These are phyloP conservation scores for Coemansia sp. DNA, from an alignment of 192 early-diverging fungal species.

Conservation along the genomic window DNA sequence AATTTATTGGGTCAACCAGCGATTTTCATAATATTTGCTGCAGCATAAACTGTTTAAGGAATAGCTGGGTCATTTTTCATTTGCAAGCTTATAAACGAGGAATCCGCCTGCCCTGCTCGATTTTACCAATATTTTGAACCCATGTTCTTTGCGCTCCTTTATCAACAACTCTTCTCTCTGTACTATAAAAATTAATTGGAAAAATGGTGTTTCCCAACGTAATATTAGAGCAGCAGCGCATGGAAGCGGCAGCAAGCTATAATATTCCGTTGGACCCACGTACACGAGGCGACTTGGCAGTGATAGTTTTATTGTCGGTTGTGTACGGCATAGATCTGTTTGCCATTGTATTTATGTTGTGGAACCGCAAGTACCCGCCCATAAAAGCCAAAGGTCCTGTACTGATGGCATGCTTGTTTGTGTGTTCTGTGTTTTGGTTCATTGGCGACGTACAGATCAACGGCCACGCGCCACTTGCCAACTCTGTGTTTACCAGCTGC, in stretches of 20 bases:
- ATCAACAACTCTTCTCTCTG: too few relatives aligned
- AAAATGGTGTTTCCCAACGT: conserved; percentile 21
- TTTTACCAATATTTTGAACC: too few relatives aligned
- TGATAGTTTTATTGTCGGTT: conserved; percentile 5
- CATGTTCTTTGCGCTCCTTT: too few relatives aligned
- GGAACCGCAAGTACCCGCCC: conserved; percentile 41
- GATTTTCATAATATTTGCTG: too few relatives aligned
- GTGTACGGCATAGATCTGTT: conserved; percentile 25
- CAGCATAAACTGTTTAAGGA: too few relatives aligned
- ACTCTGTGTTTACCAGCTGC: conserved; percentile 21
- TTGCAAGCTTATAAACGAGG: too few relatives aligned
- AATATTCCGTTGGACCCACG: conserved; percentile 18
- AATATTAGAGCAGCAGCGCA: conserved; percentile 22
- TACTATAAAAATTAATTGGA: neutral
- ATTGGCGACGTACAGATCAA: conserved; percentile 38
- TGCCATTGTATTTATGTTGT: conserved; percentile 23
- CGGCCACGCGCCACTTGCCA: conserved; percentile 20
- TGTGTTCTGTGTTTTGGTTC: conserved; percentile 27
- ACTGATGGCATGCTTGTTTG: conserved; percentile 22
- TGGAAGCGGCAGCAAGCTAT: conserved; percentile 11
- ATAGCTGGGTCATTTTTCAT: too few relatives aligned
- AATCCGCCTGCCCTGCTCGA: too few relatives aligned
- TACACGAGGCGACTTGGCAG: conserved; percentile 6
- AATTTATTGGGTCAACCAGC: too few relatives aligned
- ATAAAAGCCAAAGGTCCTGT: conserved; percentile 32